A percentile compares a stretch with the other conserved stretches of the same genome.
These are phyloP conservation scores for Artomyces pyxidatus DNA, from an alignment of 768 basidiomycete genomes.

Conservation along the genomic window DNA sequence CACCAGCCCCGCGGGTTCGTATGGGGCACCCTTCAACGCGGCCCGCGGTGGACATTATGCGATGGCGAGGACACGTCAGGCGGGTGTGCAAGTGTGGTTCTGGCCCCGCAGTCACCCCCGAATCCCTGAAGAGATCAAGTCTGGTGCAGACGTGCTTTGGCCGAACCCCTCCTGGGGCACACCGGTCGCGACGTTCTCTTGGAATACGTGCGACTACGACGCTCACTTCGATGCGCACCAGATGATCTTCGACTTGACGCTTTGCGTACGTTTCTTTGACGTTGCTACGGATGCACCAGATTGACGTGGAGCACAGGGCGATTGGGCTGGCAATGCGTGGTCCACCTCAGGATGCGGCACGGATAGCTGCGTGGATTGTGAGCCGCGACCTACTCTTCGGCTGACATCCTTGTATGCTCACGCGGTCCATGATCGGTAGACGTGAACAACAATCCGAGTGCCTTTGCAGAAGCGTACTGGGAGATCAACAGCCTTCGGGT, in stretches of 20 bases:
- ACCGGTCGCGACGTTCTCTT: constrained; percentile 43
- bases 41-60: constrained; percentile 56
- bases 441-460: constrained; percentile 50
- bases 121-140: constrained; percentile 36
- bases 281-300: neutral
- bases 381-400: constrained; percentile 21
- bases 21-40: constrained; percentile 40
- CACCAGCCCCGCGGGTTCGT: constrained; percentile 28
- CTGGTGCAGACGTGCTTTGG: constrained; percentile 4
- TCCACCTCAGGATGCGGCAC: constrained; percentile 28
- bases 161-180: constrained; percentile 29
- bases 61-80: constrained; percentile 31
- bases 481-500: constrained; percentile 53
- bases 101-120: constrained; percentile 39
- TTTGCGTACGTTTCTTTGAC: constrained; percentile 41
- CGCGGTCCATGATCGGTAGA: too few species aligned
- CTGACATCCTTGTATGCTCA: neutral
- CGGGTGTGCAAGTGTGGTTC: constrained; percentile 55
- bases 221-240: constrained; percentile 43
- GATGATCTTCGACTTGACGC: constrained; percentile 52
- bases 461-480: constrained; percentile 63
- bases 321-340: constrained; percentile 10
- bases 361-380: constrained; percentile 38
- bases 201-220: constrained; percentile 42
- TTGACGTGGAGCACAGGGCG: too few species aligned